Base-by-base conservation (phyloP, 768 basidiomycete species). In the Cantharellus anzutake region DNA sequence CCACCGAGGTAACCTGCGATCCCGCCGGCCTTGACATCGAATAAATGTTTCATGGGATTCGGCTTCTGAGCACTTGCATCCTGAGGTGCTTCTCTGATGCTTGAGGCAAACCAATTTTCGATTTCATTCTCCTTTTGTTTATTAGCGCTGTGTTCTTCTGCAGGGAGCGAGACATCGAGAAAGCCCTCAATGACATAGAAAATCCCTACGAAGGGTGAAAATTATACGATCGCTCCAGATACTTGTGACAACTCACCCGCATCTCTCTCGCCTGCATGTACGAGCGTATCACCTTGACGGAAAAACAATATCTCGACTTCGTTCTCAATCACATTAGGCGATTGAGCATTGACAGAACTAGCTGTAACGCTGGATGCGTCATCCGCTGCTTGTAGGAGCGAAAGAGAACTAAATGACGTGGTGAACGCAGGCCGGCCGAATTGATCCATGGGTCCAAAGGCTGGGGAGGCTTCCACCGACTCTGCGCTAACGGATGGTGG, bases 111-210 rank as follows among this genome's bases (percentile, higher is more conserved):
- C 34, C 35, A 37, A 39, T 38, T 11, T 14, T 57, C 29, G 35
- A 29, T 11, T 61, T 20, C 42, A 20, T 4, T 20, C 11, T 39
- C 51, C 42, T 20, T 63, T 29, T 29, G 20, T 29, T 29, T 29
- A 58, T 35, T 42, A 50, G 7, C 50, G 41, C 14, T 50, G 39
- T 14, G 20, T 39, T 67, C 68, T 37, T 77, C 76, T 7, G 70
- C 70, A 2, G 89, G 87, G 56, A 94, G 73, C 34, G 86, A 73
- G 51, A 98, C 93, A 66, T 99, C 96, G 41, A 99, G 72, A 70
- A 96, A 90, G 0, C 96, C 96, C 64, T 97, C 92, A 51, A 96
- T 92, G 51, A 96, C 88, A 65, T 90, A 96, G 75, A 91, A 96
- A 34, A 94, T 71, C 34, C 86, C 88, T 83, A 56, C 0, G 5